phyloP scores from a whole-genome alignment of 1,284 basidiomycete species.

The Cutaneotrichosporon cutaneum region DNA sequence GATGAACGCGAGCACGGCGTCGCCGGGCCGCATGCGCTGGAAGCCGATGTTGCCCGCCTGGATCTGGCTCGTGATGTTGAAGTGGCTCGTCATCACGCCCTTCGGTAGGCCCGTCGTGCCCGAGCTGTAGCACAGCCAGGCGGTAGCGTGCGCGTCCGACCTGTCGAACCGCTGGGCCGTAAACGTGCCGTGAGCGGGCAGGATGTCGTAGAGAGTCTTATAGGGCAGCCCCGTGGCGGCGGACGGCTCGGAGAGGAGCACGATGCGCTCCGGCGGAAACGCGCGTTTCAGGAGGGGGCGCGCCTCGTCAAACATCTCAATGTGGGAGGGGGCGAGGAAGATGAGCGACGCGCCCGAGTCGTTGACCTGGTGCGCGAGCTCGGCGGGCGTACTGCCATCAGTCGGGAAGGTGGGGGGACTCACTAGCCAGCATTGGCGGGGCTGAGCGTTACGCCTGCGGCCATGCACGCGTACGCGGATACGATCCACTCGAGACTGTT shows the following conservation, averaged over 20 bases:
- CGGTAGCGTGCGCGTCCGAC: not conserved
- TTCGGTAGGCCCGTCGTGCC: conserved; percentile 58
- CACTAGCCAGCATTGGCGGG: conserved; percentile 45
- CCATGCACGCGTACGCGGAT: conserved; percentile 59
- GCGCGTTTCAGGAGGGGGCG: conserved; percentile 25
- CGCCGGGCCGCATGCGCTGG: conserved; percentile 5
- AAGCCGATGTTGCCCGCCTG: conserved; percentile 8
- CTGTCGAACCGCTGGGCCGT: conserved; percentile 6
- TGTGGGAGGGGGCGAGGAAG: conserved; percentile 59
- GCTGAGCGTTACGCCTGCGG: conserved; percentile 37
- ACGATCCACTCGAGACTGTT: conserved; percentile 67
- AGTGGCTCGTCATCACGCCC: conserved; percentile 61
- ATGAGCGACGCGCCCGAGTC: conserved; percentile 61
- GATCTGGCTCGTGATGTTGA: conserved; percentile 58
- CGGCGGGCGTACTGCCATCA: conserved; percentile 10
- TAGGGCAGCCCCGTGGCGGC: not conserved
- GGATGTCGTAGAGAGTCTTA: conserved; percentile 10
- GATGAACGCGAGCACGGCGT: conserved; percentile 16
- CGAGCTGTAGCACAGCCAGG: conserved; percentile 63
- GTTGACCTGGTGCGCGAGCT: conserved; percentile 44
- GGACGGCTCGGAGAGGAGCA: conserved; percentile 27
- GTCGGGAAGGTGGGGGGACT: not conserved
- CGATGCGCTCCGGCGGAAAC: conserved; percentile 28
- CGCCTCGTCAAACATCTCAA: conserved; percentile 35
- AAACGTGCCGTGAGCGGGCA: not conserved